These are phyloP conservation scores for Daldinia eschscholtzii DNA, from an alignment of 2,329 filamentous ascomycete genomes.

Conservation along the genomic window DNA sequence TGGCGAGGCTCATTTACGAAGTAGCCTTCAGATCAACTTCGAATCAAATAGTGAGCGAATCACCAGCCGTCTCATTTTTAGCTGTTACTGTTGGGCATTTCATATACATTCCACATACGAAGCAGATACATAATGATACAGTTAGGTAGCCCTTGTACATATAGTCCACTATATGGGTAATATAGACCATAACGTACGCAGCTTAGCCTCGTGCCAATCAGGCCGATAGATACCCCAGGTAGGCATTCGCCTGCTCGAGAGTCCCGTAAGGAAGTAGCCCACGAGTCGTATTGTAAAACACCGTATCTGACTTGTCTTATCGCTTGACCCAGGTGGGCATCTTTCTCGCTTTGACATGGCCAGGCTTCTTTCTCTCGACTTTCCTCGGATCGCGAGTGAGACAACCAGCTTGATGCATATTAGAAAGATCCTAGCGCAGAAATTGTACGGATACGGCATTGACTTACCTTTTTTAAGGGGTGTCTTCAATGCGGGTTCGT, in stretches of 20 bases:
- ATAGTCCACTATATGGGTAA: slow-evolving; percentile 30
- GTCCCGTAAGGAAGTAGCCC: slow-evolving; percentile 18
- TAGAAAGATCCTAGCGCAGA: slow-evolving; percentile 47
- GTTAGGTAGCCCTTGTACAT: slow-evolving; percentile 42
- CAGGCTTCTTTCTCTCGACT: slow-evolving; percentile 98
- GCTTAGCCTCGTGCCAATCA: slow-evolving; percentile 20
- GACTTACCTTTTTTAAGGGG: slow-evolving; percentile 86
- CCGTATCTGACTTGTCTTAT: slow-evolving; percentile 54
- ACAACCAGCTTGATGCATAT: slow-evolving; percentile 78
- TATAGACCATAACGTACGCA: slow-evolving; percentile 22
- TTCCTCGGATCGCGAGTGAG: slow-evolving; percentile 90
- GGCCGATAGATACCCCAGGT: slow-evolving; percentile 21
- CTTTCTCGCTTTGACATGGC: slow-evolving; percentile 96
- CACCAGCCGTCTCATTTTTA: slow-evolving; percentile 14
- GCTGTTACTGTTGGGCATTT: slow-evolving; percentile 25
- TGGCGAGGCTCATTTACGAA: slow-evolving; percentile 28
- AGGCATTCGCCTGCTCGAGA: slow-evolving; percentile 20
- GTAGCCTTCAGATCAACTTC: slow-evolving; percentile 22
- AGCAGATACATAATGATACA: slow-evolving; percentile 48
- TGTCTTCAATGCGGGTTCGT: slow-evolving; percentile 93
- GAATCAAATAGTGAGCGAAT: slow-evolving; percentile 9
- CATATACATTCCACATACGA: slow-evolving; percentile 29
- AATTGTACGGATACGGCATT: slow-evolving; percentile 17
- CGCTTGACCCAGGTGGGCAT: slow-evolving; percentile 98
- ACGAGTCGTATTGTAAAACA: slow-evolving; percentile 17